Base-by-base conservation (phyloP, 1,284 basidiomycete genomes). In the Cryptococcus sp. region DNA sequence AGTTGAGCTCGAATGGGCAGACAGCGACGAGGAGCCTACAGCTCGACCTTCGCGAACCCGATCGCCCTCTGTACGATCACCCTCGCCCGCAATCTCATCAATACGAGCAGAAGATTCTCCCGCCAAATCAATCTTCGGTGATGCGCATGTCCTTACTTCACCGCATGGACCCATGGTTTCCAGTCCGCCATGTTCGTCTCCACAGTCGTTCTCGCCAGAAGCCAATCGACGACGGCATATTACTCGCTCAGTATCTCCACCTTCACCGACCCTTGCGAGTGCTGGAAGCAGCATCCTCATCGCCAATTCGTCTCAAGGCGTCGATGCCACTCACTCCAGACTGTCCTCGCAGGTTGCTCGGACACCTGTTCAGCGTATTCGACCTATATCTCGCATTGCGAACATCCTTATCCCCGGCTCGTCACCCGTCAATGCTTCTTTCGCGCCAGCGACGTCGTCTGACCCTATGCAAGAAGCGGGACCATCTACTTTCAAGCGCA, bases 1-100 rank as follows among this genome's bases (percentile, higher is more conserved):
- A 41, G 52, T 64, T 3, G 58, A 66, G 17, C 56, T 70, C 3
- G 29, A 57, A 5, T 72, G 67, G 65, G 67, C 70, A 52, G 53
- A 66, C 26, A 60, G 53, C 55, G 57, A 58, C 47, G 59, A 54
- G 1, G 62, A 55, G 17, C 54, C 60, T 15, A 55, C 52, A n/a
- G 52, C 61, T 52, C 26, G 49, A 52, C 50, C 47, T 55, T 46
- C 54, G 49, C 38, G 59, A 56, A 13, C 45, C 29, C 29, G 47
- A 55, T 47, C 47, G 16, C 57, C 57, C 8, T 56, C 38, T 11
- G 37, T 41, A 11, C 53, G 65, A 16, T 67, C 65, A 1, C 59
- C 62, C 8, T 67, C 67, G 5, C 66, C 64, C 3, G 53, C 57
- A 5, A 44, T 63, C 6, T 65, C 64, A 2, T 59, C 63, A 0